Evolutionary conservation across 805 yeast species (phyloP).

Genomic region (Spencermartinsiella europaea): DNA sequence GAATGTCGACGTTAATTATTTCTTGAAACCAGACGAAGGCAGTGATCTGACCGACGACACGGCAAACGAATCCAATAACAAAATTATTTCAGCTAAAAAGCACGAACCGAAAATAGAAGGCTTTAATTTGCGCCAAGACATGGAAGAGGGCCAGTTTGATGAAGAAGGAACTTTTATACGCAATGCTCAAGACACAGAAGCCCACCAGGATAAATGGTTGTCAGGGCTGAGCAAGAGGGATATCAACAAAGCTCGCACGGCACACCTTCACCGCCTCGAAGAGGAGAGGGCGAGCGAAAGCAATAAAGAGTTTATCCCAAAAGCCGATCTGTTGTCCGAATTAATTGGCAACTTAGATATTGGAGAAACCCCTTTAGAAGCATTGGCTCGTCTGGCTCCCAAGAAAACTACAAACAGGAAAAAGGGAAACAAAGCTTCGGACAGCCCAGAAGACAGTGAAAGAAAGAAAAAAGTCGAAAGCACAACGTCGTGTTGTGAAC

Average conservation of each 20-base stretch:
- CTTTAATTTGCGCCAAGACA: constrained; percentile 54
- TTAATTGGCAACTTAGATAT: constrained; percentile 48
- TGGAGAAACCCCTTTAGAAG: constrained; percentile 57
- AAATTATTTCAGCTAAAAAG: constrained; percentile 11
- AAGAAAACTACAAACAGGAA: constrained; percentile 16
- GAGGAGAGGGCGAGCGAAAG: constrained; percentile 12
- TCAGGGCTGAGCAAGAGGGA: constrained; percentile 34
- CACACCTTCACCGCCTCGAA: constrained; percentile 28
- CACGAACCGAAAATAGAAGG: constrained; percentile 50
- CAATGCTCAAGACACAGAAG: constrained; percentile 35
- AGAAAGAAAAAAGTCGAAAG: constrained; percentile 29
- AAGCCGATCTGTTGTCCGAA: constrained; percentile 25
- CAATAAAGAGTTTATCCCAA: constrained; percentile 14
- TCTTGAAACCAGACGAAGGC: constrained; percentile 16
- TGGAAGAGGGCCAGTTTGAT: constrained; percentile 56
- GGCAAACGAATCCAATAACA: constrained; percentile 16
- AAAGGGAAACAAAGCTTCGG: constrained; percentile 16
- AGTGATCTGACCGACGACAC: background rate
- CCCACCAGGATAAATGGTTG: constrained; percentile 39
- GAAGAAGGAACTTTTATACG: constrained; percentile 53
- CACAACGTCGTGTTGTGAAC: constrained; percentile 48
- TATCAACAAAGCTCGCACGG: constrained; percentile 34
- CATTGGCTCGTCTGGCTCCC: constrained; percentile 40
- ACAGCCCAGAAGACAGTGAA: constrained; percentile 16
- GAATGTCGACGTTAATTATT: constrained; percentile 19